Base-by-base conservation (phyloP, 2,329 filamentous ascomycete genomes). In the Trichoderma aggressivum region DNA sequence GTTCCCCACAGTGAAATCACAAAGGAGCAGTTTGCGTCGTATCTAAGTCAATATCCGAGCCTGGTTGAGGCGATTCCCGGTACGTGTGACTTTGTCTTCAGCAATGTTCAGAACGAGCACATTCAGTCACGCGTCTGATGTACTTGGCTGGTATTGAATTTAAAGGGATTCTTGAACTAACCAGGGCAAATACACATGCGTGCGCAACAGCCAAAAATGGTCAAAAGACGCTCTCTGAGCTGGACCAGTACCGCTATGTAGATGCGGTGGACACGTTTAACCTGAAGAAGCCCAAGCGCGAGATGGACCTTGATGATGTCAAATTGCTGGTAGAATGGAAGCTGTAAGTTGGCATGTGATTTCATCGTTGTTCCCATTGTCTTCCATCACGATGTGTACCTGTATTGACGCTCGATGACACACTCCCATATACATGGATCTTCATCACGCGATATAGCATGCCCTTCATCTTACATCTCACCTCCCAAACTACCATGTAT, bases 311-410 rank as follows among this genome's bases (percentile, higher is more conserved):
- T 60, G 82, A 85, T 1, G 87, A 92, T 75, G 82, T 92, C 39
- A 85, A 88, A 75, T 82, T 76, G 24, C 83, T 93, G 4, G 86
- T 92, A 11, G 86, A 91, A 60, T 93, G 91, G 91, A 93, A 93
- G 78, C 82, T 93, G 88, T 92, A 81, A 78, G 88, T 81, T 59
- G 14, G 32, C 12, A 43, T 53, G 3, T 26, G 5, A 1, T 28
- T 12, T 24, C 64, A 34, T 28, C 59, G 3, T 8, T 18, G 7
- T 43, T 43, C 7, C 4, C 16, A 5, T 16, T 1, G 2, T 34
- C 50, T 5, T 50, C 26, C 6, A 43, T 11, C 34, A 30, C 12
- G 11, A 30, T 16, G n/a, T n/a, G n/a, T n/a, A n/a, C n/a, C 3
- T 24, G 7, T 16, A 63, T 32, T 28, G n/a, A 16, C 28, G 16